Percentiles rank a stretch among this genome's conserved stretches.
phyloP scores from a whole-genome alignment of 2,329 filamentous ascomycete genomes.

The Stemphylium beticola region DNA sequence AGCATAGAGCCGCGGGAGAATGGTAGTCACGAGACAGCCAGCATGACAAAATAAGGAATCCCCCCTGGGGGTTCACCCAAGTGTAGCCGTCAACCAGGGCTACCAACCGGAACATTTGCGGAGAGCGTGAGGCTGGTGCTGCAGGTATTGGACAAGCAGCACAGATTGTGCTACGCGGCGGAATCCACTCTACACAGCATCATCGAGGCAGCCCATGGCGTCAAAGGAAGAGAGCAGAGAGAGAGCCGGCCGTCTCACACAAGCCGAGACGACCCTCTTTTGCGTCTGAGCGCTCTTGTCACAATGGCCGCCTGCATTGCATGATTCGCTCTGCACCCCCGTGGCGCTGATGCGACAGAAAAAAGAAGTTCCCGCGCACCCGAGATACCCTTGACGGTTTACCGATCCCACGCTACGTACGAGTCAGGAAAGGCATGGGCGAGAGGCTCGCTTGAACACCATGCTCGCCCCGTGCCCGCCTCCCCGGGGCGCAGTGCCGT shows the following conservation, averaged over 20 bases:
- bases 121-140: conserved; percentile 32
- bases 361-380: conserved; percentile 37
- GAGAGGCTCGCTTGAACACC: conserved; percentile 31
- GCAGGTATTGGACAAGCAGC: conserved; percentile 22
- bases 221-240: conserved; percentile 29
- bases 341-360: conserved; percentile 37
- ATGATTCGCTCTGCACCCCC: conserved; percentile 38
- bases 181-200: conserved; percentile 30
- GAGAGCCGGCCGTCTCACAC: conserved; percentile 9
- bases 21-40: conserved; percentile 4
- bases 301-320: conserved; percentile 32
- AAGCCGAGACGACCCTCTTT: conserved; percentile 20
- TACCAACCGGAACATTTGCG: conserved; percentile 28
- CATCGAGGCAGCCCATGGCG: conserved; percentile 26
- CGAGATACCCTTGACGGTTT: conserved; percentile 22
- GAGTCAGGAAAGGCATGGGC: conserved; percentile 27
- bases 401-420: conserved; percentile 31
- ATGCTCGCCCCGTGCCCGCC: conserved; percentile 33
- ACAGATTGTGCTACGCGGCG: conserved; percentile 28
- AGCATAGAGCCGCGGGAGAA: conserved; percentile 8
- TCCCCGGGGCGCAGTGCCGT: conserved; percentile 32
- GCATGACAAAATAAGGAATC: conserved; percentile 11
- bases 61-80: not conserved
- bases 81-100: conserved; percentile 9
- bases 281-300: conserved; percentile 36